These are phyloP conservation scores for Colletotrichum sp. DNA, from an alignment of 2,329 filamentous ascomycete species.

Conservation along the genomic window DNA sequence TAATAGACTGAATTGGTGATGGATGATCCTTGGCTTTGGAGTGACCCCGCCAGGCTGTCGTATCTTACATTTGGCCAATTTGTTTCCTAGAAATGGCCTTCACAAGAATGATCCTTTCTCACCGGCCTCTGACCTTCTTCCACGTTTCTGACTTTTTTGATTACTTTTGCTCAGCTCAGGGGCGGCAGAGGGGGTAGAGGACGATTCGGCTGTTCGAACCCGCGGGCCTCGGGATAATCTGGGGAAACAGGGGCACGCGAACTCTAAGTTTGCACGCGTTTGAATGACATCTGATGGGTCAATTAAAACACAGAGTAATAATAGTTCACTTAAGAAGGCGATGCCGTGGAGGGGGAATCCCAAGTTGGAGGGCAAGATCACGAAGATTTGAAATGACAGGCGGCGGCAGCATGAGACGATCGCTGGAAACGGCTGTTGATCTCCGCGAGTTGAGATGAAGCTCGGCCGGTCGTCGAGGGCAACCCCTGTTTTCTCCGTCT, in stretches of 20 bases:
- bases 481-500: slow-evolving; percentile 20
- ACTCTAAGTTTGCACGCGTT: not conserved
- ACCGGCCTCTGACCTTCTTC: not conserved
- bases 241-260: slow-evolving; percentile 15
- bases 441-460: slow-evolving; percentile 20
- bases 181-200: not conserved
- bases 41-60: not conserved
- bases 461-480: slow-evolving; percentile 20
- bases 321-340: not conserved
- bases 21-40: not conserved
- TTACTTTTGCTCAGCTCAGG: not conserved
- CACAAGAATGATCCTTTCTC: not conserved
- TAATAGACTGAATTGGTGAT: not conserved
- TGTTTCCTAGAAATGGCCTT: not conserved
- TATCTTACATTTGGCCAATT: not conserved
- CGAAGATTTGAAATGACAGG: slow-evolving; percentile 19
- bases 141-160: not conserved
- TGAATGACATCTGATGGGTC: not conserved
- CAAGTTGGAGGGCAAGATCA: not conserved
- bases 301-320: not conserved
- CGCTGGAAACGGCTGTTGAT: slow-evolving; percentile 19
- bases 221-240: slow-evolving; percentile 8
- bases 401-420: slow-evolving; percentile 13
- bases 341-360: not conserved
- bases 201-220: not conserved